Base-by-base conservation (phyloP, 2,329 filamentous ascomycete genomes). In the Paraconiothyrium sp. region DNA sequence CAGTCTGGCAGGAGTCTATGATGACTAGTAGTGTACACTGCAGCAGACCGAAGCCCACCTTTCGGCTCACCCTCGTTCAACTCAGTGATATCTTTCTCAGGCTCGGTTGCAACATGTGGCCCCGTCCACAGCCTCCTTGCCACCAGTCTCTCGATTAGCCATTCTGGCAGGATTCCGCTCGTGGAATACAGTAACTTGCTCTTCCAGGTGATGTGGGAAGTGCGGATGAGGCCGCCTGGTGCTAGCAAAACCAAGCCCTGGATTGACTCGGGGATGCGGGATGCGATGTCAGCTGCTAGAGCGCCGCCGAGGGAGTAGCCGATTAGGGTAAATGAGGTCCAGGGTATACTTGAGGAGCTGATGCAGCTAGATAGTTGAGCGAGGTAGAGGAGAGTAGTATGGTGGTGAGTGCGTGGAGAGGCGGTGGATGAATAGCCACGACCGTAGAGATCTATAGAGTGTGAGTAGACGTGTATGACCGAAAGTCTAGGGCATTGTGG, bases 251-350 rank as follows among this genome's bases (percentile, higher is more conserved):
- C 83, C 24, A 97, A 82, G 10, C 85, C 87, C 13, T 85, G 84
- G 14, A 97, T 84, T 59, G 94, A 81, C 51, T 86, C 78, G 0
- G 91, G 87, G 71, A 92, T 92, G 72, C 88, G 88, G 1, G 86
- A 84, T 1, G 91, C 86, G 72, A 95, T 94, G 22, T 88, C 84
- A 10, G 88, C 88, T 1, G 86, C 85, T 44, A 96, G 85, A 14
- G 90, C 91, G 39, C 92, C 93, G 49, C 93, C 92, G 0, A 97
- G 83, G 0, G 90, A 93, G 76, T 95, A 96, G 1, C 92, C 93
- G 3, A 93, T 79, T 6, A 96, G 80, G 62, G 88, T 87, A 76
- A 95, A 94, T 56, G 83, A 84, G 47, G 61, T 54, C 70, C 69
- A 74, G 35, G 67, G 57, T 2, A 94, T 79, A 0, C 87, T 83